Evolutionary conservation across 306 rosid genomes (phyloP), one percentile per base, ranked within the genome.

Genomic region (Glycyrrhiza uralensis): DNA sequence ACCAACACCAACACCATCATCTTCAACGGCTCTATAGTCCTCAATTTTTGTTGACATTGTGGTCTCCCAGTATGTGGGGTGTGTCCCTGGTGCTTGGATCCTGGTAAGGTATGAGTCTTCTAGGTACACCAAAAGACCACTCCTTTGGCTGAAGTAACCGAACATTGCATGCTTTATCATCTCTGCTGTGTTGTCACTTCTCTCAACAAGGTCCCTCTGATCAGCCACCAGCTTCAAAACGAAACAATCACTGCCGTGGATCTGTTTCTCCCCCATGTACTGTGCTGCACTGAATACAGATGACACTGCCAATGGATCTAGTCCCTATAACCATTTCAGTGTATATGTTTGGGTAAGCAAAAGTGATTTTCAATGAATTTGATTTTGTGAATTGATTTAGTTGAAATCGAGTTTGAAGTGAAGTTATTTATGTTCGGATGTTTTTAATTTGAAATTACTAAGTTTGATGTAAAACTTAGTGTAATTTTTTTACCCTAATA

Each of bases 21-120:
- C 98, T n/a, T 94, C 96, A 4, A 87, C 88, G 1, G 60, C 5
- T 56, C 88, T 86, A 12, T 94, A 94, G 23, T 94, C 97, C 7
- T 86, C 91, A 13, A 94, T 87, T 14, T 65, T 86, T 0, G 98
- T 87, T 0, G 94, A 85, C 97, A 94, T 94, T 10, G 98, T 77
- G 18, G 98, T 94, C 76, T 94, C 98, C 98, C 98, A 94, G 23
- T 94, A 94, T 30, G 78, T 85, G 5, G 97, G 96, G 39, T 87
- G 78, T 19, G 87, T 57, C 10, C 98, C 98, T 51, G 96, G 96
- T 13, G 92, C 82, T 59, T 94, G 98, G 56, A 94, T 91, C 77
- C 98, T 84, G 14, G 96, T 94, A 2, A 94, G 76, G 72, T 89
- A 91, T 1, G 98, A 94, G 68, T 94, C 98, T 66, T 94, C 97